Evolutionary conservation across 1,284 basidiomycete species (phyloP).

Genomic region (Ustilago esculenta): DNA sequence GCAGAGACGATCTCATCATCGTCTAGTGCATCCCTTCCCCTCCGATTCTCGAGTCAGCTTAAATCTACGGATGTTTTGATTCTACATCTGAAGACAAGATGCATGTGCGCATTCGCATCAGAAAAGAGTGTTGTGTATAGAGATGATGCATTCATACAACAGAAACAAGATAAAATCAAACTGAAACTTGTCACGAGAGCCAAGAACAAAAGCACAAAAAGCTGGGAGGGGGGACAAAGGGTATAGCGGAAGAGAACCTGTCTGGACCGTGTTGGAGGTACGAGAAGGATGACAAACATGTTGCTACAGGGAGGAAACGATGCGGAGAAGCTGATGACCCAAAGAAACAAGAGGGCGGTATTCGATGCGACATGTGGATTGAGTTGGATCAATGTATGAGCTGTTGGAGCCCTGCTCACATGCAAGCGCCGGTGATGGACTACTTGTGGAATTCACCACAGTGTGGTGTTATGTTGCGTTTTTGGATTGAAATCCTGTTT

Average conservation of each 20-base stretch:
- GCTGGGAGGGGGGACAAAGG: neutral
- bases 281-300: neutral
- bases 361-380: slow-evolving; percentile 1
- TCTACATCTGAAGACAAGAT: no score
- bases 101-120: no score
- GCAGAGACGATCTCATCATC: slow-evolving; percentile 44
- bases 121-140: no score
- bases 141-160: slow-evolving; percentile 7
- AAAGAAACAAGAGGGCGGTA: neutral
- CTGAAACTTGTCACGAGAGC: no score
- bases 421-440: no score
- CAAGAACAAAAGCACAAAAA: neutral
- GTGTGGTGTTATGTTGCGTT: no score
- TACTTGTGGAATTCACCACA: no score
- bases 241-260: slow-evolving; percentile 12
- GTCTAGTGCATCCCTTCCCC: slow-evolving; percentile 13
- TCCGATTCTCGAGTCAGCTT: neutral
- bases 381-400: slow-evolving; percentile 25
- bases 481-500: neutral
- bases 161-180: slow-evolving; percentile 2
- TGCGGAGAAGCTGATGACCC: neutral
- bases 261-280: slow-evolving; percentile 30
- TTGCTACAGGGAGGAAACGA: neutral
- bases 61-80: no score
- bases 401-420: slow-evolving; percentile 30